A percentile compares a stretch with the other conserved stretches of the same genome.
These are phyloP conservation scores for Oidiodendron maius DNA, from an alignment of 495 filamentous ascomycete genomes.

Conservation along the genomic window DNA sequence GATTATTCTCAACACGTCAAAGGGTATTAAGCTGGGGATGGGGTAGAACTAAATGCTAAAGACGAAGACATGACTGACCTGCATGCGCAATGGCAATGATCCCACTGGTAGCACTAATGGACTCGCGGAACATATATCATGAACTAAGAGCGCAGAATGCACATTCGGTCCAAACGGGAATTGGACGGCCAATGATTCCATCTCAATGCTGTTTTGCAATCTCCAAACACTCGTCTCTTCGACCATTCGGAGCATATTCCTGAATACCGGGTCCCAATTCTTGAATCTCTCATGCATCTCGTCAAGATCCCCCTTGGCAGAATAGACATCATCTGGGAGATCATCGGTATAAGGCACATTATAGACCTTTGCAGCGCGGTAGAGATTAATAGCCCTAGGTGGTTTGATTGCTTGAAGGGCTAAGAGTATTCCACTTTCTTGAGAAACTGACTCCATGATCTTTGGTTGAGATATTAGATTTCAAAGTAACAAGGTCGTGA, in stretches of 20 bases:
- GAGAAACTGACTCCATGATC: too few species aligned
- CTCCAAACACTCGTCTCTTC: slow-evolving; percentile 59
- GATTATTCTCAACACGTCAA: background rate
- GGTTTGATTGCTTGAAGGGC: too few species aligned
- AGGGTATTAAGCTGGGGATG: background rate
- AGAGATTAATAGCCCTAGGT: too few species aligned
- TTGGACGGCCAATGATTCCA: slow-evolving; percentile 52
- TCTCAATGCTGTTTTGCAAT: slow-evolving; percentile 49
- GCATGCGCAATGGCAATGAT: slow-evolving; percentile 60
- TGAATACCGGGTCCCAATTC: slow-evolving; percentile 51
- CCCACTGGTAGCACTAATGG: too few species aligned
- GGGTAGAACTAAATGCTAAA: too few species aligned
- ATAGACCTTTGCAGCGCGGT: too few species aligned
- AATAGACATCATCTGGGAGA: slow-evolving; percentile 49
- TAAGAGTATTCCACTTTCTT: too few species aligned
- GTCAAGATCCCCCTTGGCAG: slow-evolving; percentile 47
- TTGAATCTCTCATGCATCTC: slow-evolving; percentile 58
- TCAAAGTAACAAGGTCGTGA: too few species aligned
- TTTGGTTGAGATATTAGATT: too few species aligned
- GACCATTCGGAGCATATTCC: slow-evolving; percentile 38
- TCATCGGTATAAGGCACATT: too few species aligned
- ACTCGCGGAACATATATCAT: too few species aligned
- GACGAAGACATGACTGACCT: slow-evolving; percentile 19
- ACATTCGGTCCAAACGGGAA: slow-evolving; percentile 44
- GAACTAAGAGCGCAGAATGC: slow-evolving; percentile 58